Conservation (phyloP, 495 filamentous ascomycete species). For the Lasiosphaeriaceae sp. region DNA sequence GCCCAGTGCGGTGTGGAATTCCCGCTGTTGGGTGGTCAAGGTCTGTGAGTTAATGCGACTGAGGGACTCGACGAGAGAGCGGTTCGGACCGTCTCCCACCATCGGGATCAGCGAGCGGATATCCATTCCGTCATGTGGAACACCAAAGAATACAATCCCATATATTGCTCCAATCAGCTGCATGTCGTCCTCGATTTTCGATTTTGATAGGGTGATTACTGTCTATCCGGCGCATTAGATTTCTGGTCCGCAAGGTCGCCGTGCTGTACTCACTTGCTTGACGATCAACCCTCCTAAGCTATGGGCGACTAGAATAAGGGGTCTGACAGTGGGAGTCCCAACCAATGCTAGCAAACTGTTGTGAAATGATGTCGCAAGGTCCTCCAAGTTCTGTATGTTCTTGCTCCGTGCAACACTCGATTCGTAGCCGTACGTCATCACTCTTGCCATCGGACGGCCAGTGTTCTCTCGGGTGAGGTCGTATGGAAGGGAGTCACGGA, state of each 20-base stretch:
- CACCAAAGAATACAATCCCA: constrained; percentile 7
- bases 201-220: constrained; percentile 3
- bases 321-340: neutral
- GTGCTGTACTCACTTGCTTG: constrained; percentile 9
- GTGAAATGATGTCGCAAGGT: constrained; percentile 6
- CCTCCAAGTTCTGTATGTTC: constrained; percentile 7
- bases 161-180: constrained; percentile 5
- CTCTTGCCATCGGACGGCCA: neutral
- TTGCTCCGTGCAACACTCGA: neutral
- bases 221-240: neutral
- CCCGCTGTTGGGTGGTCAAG: neutral
- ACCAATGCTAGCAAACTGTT: constrained; percentile 1
- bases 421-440: constrained; percentile 10
- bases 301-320: constrained; percentile 9
- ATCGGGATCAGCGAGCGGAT: constrained; percentile 9
- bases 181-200: neutral
- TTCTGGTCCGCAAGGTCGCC: neutral
- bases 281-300: constrained; percentile 14
- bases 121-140: constrained; percentile 8
- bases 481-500: constrained; percentile 8
- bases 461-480: neutral
- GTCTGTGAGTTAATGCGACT: constrained; percentile 7
- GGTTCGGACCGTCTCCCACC: constrained; percentile 6
- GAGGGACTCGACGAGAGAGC: constrained; percentile 5
- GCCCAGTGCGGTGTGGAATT: constrained; percentile 8